These are phyloP conservation scores for Beta macrorhiza DNA, from an alignment of 179 eudicot species.

Conservation along the genomic window DNA sequence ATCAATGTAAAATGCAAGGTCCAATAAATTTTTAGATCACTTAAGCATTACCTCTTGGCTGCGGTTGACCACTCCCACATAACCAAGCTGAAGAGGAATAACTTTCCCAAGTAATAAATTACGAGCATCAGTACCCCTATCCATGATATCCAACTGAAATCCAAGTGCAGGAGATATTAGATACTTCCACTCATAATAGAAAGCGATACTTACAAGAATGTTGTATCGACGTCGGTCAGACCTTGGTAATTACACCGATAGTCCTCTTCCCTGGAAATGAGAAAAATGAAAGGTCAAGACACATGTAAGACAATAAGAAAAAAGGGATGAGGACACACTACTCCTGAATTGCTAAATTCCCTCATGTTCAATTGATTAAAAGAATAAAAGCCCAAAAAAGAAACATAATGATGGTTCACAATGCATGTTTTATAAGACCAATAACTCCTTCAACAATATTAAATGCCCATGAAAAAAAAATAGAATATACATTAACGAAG, in stretches of 20 bases:
- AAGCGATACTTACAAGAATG: not conserved
- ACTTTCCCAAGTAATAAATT: constrained; percentile 94
- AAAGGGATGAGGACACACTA: not conserved
- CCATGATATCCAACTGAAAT: constrained; percentile 97
- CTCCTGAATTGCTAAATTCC: not conserved
- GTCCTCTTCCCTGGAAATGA: constrained; percentile 79
- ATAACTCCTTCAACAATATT: not conserved
- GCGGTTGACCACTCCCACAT: constrained; percentile 94
- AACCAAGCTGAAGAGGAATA: constrained; percentile 94
- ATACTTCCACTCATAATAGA: constrained; percentile 2
- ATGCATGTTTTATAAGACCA: not conserved
- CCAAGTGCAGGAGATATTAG: constrained; percentile 14
- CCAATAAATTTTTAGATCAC: not conserved
- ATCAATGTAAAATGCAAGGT: not conserved
- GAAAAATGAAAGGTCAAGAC: constrained; percentile 20
- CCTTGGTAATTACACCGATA: constrained; percentile 99
- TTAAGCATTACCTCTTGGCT: constrained; percentile 77
- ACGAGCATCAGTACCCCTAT: constrained; percentile 96
- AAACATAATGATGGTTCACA: too few species aligned
- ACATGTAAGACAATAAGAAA: not conserved
- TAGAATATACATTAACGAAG: too few species aligned
- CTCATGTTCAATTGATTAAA: not conserved
- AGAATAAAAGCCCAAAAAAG: too few species aligned
- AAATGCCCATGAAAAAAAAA: not conserved
- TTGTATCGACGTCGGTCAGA: constrained; percentile 18